Evolutionary conservation across 225 moss, liverwort and hornwort genomes (phyloP), one percentile per base, ranked within the genome.

Genomic region (Asterella californica): DNA sequence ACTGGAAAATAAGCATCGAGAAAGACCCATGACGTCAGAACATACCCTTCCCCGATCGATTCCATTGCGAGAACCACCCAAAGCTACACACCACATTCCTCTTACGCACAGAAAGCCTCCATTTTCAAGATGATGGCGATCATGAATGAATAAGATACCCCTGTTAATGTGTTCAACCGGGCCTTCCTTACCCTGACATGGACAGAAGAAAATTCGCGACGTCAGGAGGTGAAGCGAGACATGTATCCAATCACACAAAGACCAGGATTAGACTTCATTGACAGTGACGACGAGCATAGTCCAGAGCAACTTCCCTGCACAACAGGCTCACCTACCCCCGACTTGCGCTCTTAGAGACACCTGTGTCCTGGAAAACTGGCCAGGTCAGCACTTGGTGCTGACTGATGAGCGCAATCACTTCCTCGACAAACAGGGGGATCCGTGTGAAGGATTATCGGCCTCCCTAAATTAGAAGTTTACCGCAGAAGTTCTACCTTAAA

Each of bases 61-160:
- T 83, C 90, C 93, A 87, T 80, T 88, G 77, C 91, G 89, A 77
- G 91, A 82, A 81, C 94, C 97, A 78, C 97, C 97, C 80, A 95
- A 86, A 62, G 95, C 93, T 69, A 93, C 75, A 88, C 97, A 99
- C 78, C 90, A 91, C 74, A 89, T 86, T 64, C 90, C 86, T 77
- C 88, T 88, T 15, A 91, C 92, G 85, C 97, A 95, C 46, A 99
- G 70, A 61, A 86, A 99, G 61, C 99, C 99, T 69, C 99, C 99
- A 83, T 95, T 95, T 74, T 99, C 99, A 82, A 94, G 84, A 85
- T 99, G 95, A 87, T 99, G 99, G 64, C 99, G 90, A 90, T 99
- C 99, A 82, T 93, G 92, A 32, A 99, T 87, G 71, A 95, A 99
- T 82, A 99, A 81, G 61, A 99, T 87, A 55, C 95, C 92, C 36